Evolutionary conservation across 768 basidiomycete species (phyloP), one percentile per base, ranked within the genome.

Genomic region (Leccinum truebloodii): DNA sequence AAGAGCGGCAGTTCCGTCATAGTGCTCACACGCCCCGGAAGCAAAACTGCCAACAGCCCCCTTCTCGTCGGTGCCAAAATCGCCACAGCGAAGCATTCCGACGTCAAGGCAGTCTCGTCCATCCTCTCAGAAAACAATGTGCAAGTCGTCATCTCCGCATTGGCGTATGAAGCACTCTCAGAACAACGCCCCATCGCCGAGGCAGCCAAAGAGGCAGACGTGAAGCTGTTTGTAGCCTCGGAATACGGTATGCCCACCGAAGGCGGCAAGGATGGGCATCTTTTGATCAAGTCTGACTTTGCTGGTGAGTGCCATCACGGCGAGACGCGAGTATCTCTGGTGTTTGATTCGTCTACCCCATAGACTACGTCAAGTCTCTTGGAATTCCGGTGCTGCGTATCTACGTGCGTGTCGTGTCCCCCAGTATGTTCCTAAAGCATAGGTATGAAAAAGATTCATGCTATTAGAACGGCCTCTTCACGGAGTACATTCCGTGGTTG

Each of bases 201-300:
- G 4, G 78, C 77, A 12, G 74, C 78, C 26, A 75, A 75, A 57
- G 66, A 64, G 39, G 77, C 76, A 0, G 71, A 67, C 1, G 75
- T 79, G 14, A 74, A 75, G 62, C 39, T 79, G 54, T 77, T 79
- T 52, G 76, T 76, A n/a, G 72, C 76, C 10, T 73, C 71, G 22
- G 78, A 78, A 58, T 79, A 66, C 28, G 75, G 77, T 20, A 67
- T 75, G 63, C 69, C 75, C 18, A 78, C 70, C 0, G 70, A 71
- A 24, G 78, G 72, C 6, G 67, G 67, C 4, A 71, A 69, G 37
- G 71, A 68, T 0, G 72, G 74, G 6, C 58, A 57, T 16, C 52
- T 66, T 52, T 63, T 13, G 32, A 52, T 57, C 57, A 78, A 78
- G 55, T 67, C 70, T 24, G 52, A 66, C 35, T 55, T 76, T 53